A percentile compares a stretch with the other conserved stretches of the same genome.
Evolutionary conservation across 225 moss, liverwort and hornwort species (phyloP).

Genomic region (Pseudoscleropodium purum): DNA sequence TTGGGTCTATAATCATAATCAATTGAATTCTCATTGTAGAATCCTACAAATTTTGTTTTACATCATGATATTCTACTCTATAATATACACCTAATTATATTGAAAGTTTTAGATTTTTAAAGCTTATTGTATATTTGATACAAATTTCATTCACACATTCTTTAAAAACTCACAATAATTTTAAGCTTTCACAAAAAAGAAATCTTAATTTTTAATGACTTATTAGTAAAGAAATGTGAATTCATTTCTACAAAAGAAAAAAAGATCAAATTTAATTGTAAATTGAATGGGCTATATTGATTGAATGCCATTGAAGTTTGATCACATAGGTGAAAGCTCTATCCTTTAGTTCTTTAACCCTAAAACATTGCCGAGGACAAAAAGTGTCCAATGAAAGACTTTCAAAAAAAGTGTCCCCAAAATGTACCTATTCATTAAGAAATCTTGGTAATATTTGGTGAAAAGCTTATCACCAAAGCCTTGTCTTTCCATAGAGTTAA

Average conservation of each 20-base stretch:
- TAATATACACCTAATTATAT: not conserved
- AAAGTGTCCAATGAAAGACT: not conserved
- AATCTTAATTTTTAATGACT: not conserved
- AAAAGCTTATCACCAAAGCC: not conserved
- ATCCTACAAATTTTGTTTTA: not conserved
- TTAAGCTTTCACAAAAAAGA: not conserved
- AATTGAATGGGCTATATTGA: fast-evolving
- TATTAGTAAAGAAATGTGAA: too few relatives aligned
- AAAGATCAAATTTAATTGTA: not conserved
- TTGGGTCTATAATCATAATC: not conserved
- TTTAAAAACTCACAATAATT: not conserved
- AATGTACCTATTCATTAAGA: not conserved
- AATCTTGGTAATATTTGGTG: too few relatives aligned
- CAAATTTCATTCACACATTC: fast-evolving
- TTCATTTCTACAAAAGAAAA: not conserved
- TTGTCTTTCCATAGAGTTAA: fast-evolving
- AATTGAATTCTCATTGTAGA: fast-evolving
- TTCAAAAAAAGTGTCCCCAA: fast-evolving
- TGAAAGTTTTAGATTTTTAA: not conserved
- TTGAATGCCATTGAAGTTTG: not conserved
- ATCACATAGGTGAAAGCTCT: fast-evolving
- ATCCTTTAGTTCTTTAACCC: not conserved
- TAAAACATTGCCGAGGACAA: fast-evolving
- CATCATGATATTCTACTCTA: fast-evolving
- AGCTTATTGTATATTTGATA: not conserved